Conservation (phyloP, 345 rosid genomes). For the Acer saccharum region DNA sequence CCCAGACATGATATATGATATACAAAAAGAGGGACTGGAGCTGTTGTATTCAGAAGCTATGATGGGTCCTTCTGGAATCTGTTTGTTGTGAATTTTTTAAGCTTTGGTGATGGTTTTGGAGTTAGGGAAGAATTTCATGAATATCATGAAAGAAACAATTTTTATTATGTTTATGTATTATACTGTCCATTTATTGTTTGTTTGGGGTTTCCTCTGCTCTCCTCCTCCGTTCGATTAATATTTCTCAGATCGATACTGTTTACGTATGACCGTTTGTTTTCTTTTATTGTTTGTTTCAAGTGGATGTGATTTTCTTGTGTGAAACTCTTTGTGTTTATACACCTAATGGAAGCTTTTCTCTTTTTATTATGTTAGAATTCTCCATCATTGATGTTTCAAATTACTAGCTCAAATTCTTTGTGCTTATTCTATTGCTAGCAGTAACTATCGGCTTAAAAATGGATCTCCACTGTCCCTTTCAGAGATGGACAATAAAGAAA, state of each 20-base stretch:
- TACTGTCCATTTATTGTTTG: conserved; percentile 4
- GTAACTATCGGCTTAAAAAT: background rate
- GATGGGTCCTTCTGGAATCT: conserved; percentile 41
- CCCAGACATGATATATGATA: conserved; percentile 17
- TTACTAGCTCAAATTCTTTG: too few relatives aligned
- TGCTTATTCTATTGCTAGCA: background rate
- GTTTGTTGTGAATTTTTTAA: conserved; percentile 23
- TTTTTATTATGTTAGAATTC: background rate
- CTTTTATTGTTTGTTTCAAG: conserved; percentile 19
- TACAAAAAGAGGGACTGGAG: conserved; percentile 38
- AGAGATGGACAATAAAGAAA: too few relatives aligned
- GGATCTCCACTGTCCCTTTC: too few relatives aligned
- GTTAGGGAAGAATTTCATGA: conserved; percentile 11
- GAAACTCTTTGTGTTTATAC: background rate
- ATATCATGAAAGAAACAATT: conserved; percentile 17
- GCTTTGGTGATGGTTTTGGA: conserved; percentile 27
- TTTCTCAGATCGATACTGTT: background rate
- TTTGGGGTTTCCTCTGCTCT: conserved; percentile 10
- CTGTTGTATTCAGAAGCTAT: conserved; percentile 37
- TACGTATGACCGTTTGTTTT: conserved; percentile 5
- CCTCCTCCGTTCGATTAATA: background rate
- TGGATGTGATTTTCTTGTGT: conserved; percentile 18
- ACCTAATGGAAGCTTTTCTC: background rate
- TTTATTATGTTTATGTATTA: conserved; percentile 11
- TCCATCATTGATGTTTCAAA: too few relatives aligned